Evolutionary conservation across 768 basidiomycete species (phyloP), one percentile per base, ranked within the genome.

Genomic region (Termitomyces sp.): DNA sequence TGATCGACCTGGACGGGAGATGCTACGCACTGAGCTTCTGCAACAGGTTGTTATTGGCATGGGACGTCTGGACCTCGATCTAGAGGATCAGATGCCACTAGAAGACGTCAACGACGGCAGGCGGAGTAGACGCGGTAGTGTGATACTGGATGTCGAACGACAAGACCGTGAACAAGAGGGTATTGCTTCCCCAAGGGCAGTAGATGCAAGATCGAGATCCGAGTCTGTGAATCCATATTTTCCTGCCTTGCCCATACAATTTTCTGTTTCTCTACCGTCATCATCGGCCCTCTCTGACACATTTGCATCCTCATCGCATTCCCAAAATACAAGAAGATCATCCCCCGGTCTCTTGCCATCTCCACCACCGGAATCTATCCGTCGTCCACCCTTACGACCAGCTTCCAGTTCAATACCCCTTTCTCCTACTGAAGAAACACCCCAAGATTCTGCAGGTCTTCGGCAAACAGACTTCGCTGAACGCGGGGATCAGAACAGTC

Each of bases 31-130:
- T 33, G 94, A 96, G 73, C 81, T 98, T 43, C 69, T 96, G 7
- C 81, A 89, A 55, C 91, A 93, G 36, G 87, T 98, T 61, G 87
- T 96, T 55, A 87, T 97, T 53, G 95, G 93, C 32, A 90, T 98
- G 79, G 92, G 92, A 9, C 78, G 86, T 22, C 77, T 98, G 4
- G 81, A 80, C 63, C 73, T 77, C 24, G 71, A 75, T 54, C 45
- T 63, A 18, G 68, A 72, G 16, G 64, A 68, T 14, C 66, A 69
- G 27, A 34, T 62, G 24, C 26, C 37, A 24, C 54, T 33, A 0
- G 42, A 40, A 39, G 49, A 48, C 36, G 26, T 49, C 33, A 36
- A 42, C 27, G 34, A 39, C 1, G 37, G n/a, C 5, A 24, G 20
- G 44, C 51, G 33, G 39, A 32, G n/a, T 34, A 56, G 52, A 16